Evolutionary conservation across 495 filamentous ascomycete genomes (phyloP).

Genomic region (Talaromyces borbonicus): DNA sequence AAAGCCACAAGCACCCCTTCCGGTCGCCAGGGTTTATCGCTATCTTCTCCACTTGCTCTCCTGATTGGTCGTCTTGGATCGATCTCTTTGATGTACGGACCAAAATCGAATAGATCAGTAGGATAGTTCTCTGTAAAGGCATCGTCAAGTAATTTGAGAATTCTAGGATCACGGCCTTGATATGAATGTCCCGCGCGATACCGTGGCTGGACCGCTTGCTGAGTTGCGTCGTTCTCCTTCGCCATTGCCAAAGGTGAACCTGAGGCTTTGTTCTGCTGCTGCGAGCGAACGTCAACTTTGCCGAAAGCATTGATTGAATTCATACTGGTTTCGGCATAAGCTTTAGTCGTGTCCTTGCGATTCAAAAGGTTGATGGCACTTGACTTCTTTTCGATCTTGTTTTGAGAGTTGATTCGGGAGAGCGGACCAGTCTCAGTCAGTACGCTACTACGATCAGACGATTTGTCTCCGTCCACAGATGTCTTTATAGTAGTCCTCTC

Average conservation of each 20-base stretch:
- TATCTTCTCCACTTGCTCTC: slow-evolving; percentile 41
- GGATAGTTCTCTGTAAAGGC: slow-evolving; percentile 90
- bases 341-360: slow-evolving; percentile 67
- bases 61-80: slow-evolving; percentile 52
- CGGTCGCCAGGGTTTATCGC: slow-evolving; percentile 64
- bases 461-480: slow-evolving; percentile 15
- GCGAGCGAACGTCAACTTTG: slow-evolving; percentile 65
- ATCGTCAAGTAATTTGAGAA: slow-evolving; percentile 75
- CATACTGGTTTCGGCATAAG: slow-evolving; percentile 72
- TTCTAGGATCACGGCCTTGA: slow-evolving; percentile 76
- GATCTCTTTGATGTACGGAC: slow-evolving; percentile 69
- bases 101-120: slow-evolving; percentile 57
- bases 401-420: slow-evolving; percentile 16
- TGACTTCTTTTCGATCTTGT: slow-evolving; percentile 46
- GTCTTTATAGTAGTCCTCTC: slow-evolving; percentile 15
- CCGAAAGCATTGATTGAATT: slow-evolving; percentile 76
- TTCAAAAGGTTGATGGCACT: slow-evolving; percentile 81
- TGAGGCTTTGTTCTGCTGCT: slow-evolving; percentile 23
- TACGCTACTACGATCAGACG: slow-evolving; percentile 24
- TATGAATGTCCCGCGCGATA: slow-evolving; percentile 58
- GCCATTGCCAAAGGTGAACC: slow-evolving; percentile 23
- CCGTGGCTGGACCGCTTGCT: slow-evolving; percentile 15
- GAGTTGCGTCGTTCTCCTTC: slow-evolving; percentile 20
- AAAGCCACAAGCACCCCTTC: slow-evolving; percentile 74
- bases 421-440: slow-evolving; percentile 29